Conservation (phyloP, 176 grass and related monocot genomes). For the Avena atlantica region DNA sequence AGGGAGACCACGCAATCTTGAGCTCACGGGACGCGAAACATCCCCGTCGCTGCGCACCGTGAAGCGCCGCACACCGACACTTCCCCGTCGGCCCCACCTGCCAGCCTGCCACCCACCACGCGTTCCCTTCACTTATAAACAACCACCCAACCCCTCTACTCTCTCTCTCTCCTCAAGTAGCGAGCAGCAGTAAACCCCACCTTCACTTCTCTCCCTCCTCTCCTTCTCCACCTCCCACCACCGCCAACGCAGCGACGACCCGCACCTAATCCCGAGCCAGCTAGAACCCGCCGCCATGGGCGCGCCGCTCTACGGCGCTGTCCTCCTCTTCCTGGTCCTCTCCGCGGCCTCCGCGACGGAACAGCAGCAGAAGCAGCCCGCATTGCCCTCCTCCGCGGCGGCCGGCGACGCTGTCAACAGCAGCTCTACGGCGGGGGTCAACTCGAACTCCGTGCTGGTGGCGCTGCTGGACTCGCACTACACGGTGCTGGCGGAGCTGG, state of each 20-base stretch:
- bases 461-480: conserved; percentile 80
- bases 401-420: not conserved
- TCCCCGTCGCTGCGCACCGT: conserved; percentile 1
- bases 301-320: not conserved
- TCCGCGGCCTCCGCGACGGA: not conserved
- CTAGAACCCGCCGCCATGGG: conserved; percentile 34
- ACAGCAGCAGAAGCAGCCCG: conserved; percentile 17
- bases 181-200: not conserved
- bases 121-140: conserved; percentile 30
- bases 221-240: not conserved
- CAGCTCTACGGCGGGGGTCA: conserved; percentile 39
- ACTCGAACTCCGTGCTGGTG: conserved; percentile 84
- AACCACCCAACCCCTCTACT: not conserved
- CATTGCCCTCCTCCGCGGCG: conserved; percentile 12
- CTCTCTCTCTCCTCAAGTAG: not conserved
- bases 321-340: not conserved
- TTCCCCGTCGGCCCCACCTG: not conserved
- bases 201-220: not conserved
- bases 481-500: conserved; percentile 76
- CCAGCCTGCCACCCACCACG: conserved; percentile 35
- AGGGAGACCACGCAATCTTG: too few species aligned
- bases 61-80: conserved; percentile 24
- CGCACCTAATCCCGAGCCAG: not conserved
- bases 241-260: not conserved
- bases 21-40: not conserved